Percentiles rank a stretch among this genome's conserved stretches.
Evolutionary conservation across 306 rosid species (phyloP).

Genomic region (Ormosia emarginata): DNA sequence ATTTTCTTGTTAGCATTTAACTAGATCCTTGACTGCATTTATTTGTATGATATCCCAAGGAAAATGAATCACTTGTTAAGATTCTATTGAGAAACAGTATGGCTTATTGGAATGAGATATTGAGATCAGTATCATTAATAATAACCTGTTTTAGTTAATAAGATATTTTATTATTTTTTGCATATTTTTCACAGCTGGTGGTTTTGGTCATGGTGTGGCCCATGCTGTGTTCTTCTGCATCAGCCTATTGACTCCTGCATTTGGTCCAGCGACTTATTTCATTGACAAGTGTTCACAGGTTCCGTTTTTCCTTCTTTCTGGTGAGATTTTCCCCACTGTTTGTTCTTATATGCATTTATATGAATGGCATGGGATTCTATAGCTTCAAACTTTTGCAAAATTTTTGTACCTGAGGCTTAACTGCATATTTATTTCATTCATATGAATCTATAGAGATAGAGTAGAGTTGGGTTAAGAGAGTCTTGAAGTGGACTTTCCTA

Average conservation of each 20-base stretch:
- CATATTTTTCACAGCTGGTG: slow-evolving; percentile 71
- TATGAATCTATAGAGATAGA: not conserved
- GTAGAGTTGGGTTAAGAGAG: not conserved
- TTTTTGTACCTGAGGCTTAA: not conserved
- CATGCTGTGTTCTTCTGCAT: slow-evolving; percentile 98
- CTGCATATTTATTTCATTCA: not conserved
- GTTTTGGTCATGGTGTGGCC: slow-evolving; percentile 92
- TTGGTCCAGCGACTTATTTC: slow-evolving; percentile 89
- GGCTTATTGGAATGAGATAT: not conserved
- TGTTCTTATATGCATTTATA: slow-evolving; percentile 6
- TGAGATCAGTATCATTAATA: not conserved
- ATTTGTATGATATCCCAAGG: not conserved
- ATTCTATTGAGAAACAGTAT: not conserved
- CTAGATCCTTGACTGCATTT: not conserved
- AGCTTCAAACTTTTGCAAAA: slow-evolving; percentile 7
- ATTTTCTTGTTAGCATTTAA: not conserved
- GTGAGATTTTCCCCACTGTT: slow-evolving; percentile 41
- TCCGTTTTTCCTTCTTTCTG: slow-evolving; percentile 91
- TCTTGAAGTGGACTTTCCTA: slow-evolving; percentile 2
- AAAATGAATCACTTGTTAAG: slow-evolving; percentile 15
- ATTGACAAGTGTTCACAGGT: slow-evolving; percentile 69
- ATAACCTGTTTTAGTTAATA: not conserved
- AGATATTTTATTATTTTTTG: not conserved
- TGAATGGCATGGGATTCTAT: not conserved
- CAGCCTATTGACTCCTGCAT: slow-evolving; percentile 91